A percentile compares a stretch with the other conserved stretches of the same genome.
These are phyloP conservation scores for Camellia oleifera DNA, from an alignment of 179 eudicot genomes.

Conservation along the genomic window DNA sequence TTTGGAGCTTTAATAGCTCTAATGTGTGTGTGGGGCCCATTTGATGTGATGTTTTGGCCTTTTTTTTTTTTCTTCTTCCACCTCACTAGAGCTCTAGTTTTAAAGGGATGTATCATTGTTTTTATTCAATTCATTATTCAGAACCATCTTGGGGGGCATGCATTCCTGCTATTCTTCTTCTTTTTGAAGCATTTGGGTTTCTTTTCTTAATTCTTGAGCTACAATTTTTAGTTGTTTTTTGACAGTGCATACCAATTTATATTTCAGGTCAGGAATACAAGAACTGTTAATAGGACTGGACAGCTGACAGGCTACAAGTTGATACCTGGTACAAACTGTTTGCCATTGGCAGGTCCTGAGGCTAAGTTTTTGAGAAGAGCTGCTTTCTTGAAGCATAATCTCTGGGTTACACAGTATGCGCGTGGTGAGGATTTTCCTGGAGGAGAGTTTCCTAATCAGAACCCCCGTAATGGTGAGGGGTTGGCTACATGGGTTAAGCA, in stretches of 20 bases:
- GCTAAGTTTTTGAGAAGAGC: conserved; percentile 95
- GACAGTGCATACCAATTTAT: not conserved
- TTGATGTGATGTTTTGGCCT: no score
- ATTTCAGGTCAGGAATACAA: conserved; percentile 56
- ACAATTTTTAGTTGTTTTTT: not conserved
- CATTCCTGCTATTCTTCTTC: not conserved
- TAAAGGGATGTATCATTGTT: no score
- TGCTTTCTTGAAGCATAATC: conserved; percentile 91
- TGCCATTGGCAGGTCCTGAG: conserved; percentile 65
- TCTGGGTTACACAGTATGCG: conserved; percentile 87
- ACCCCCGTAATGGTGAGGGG: conserved; percentile 97
- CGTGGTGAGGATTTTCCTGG: conserved; percentile 87
- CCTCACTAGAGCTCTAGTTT: no score
- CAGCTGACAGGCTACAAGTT: conserved; percentile 67
- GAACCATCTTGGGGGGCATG: not conserved
- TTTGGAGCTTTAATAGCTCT: no score
- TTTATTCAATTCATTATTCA: not conserved
- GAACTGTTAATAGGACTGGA: conserved; percentile 69
- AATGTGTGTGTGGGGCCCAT: no score
- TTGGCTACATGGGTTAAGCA: conserved; percentile 91
- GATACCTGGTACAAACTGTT: conserved; percentile 67
- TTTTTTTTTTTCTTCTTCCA: no score
- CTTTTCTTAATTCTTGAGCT: not conserved
- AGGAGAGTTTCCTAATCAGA: conserved; percentile 99
- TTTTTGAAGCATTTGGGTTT: not conserved